These are phyloP conservation scores for Paxillus involutus DNA, from an alignment of 768 basidiomycete species.

Conservation along the genomic window DNA sequence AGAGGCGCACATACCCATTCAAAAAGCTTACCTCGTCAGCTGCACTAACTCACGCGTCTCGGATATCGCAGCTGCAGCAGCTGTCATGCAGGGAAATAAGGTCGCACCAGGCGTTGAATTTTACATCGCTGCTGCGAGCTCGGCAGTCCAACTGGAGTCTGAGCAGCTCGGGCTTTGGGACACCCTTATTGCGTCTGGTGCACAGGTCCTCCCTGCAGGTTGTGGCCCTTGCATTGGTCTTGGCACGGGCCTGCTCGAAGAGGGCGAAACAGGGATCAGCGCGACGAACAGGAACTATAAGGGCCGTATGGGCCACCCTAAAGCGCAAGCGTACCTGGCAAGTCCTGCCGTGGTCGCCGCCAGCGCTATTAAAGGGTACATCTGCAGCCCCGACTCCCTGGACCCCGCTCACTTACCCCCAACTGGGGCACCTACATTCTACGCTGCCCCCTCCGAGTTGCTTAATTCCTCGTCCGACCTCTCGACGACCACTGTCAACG, in stretches of 20 bases:
- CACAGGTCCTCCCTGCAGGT: constrained; percentile 89
- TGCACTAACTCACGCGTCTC: constrained; percentile 98
- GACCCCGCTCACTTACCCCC: constrained; percentile 53
- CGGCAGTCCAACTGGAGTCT: constrained; percentile 86
- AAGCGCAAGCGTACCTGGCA: constrained; percentile 92
- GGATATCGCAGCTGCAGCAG: constrained; percentile 89
- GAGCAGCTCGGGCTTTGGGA: constrained; percentile 89
- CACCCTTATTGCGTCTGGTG: constrained; percentile 80
- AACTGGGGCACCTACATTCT: constrained; percentile 55
- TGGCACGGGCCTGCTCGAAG: constrained; percentile 88
- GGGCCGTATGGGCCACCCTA: constrained; percentile 96
- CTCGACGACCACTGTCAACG: constrained; percentile 35
- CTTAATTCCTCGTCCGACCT: constrained; percentile 28
- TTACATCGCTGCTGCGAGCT: constrained; percentile 95
- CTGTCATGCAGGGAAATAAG: constrained; percentile 78
- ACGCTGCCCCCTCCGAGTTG: constrained; percentile 38
- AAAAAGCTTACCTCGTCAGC: constrained; percentile 98
- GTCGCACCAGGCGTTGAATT: constrained; percentile 92
- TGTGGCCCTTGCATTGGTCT: constrained; percentile 99
- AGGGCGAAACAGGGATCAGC: constrained; percentile 94
- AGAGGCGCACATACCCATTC: constrained; percentile 70
- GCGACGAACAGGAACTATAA: constrained; percentile 99
- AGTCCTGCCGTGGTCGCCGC: constrained; percentile 98
- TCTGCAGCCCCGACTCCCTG: constrained; percentile 76
- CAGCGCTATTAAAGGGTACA: constrained; percentile 89